Base-by-base conservation (phyloP, 163 green algal species). In the Prototheca stagnorum region DNA sequence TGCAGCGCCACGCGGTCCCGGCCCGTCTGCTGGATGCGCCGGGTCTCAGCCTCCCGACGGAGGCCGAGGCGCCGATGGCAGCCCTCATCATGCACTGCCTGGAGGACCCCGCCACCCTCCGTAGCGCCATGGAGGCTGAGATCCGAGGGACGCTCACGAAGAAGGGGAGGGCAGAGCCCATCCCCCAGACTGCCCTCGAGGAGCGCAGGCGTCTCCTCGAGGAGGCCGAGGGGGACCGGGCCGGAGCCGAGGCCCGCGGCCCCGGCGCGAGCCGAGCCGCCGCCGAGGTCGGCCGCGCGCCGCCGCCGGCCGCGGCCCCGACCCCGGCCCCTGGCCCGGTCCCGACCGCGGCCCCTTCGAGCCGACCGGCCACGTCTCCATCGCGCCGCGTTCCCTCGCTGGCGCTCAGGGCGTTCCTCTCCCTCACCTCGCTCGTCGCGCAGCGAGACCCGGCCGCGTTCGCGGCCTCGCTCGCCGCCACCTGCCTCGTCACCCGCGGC, bases 111-210 rank as follows among this genome's bases (percentile, higher is more conserved):
- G 51, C 56, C 33, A 93, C 84, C 8, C 72, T 94, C 48, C 77
- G 85, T 58, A 45, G 56, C 6, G 84, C 77, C 49, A 95, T 97
- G 87, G 87, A 95, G 63, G 54, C 71, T 0, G 85, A 95, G 64
- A 83, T 96, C 22, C 64, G 69, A 19, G 56, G 55, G 44, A 62
- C 57, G 19, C 42, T 88, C 11, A 25, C 33, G 8, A 49, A 58
- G 26, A 57, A 53, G 48, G 48, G 34, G 35, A 47, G 47, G 9
- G 14, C 29, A 5, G 28, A 36, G 17, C 43, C 43, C n/a, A n/a
- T n/a, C n/a, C n/a, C n/a, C n/a, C n/a, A n/a, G n/a, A n/a, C n/a
- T n/a, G n/a, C n/a, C n/a, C n/a, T n/a, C n/a, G n/a, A n/a, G n/a
- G n/a, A n/a, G n/a, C n/a, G n/a, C n/a, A n/a, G n/a, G n/a, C n/a